Evolutionary conservation across 2,329 filamentous ascomycete species (phyloP), one percentile per base, ranked within the genome.

Genomic region (Elsinoe arachidis): DNA sequence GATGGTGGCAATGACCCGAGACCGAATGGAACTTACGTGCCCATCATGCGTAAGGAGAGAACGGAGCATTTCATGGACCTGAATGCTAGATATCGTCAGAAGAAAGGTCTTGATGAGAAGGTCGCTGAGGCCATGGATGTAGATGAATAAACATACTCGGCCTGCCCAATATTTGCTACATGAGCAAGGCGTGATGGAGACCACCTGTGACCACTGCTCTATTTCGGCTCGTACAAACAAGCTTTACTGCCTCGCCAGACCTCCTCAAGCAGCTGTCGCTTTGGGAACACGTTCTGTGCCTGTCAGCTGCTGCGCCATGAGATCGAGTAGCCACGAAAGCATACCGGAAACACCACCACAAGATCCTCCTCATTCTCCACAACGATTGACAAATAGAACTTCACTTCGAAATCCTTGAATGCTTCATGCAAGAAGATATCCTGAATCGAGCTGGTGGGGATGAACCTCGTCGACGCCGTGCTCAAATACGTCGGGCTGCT

Each of bases 371-470:
- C 92, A 1, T 85, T 90, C 64, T 95, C 87, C 15, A 97, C 90
- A 55, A 97, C 86, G 30, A 97, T 88, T 3, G 89, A 83, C 7
- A 99, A 75, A 68, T 96, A 96, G 68, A 92, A 95, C 39, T 86
- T 77, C 35, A 97, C 90, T 73, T 91, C 89, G 67, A 96, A 95
- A 0, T 91, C 91, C 58, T 83, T 83, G 72, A 97, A 97, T 2
- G 91, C 93, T 76, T 99, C 93, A 69, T 96, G 90, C 53, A 99
- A 88, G 56, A 96, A 83, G 58, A 99, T 86, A 69, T 99, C 93
- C 68, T 88, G 88, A 58, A 99, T 95, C 72, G 89, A 85, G 44
- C 87, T 88, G 0, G 92, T 96, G 0, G 93, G 92, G 59, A 99
- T 97, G 70, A 88, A 89, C 52, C 84, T 76, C n/a, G 83, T 87